These are phyloP conservation scores for Aspergillus pseudoterreus DNA, from an alignment of 2,329 filamentous ascomycete genomes.

Conservation along the genomic window DNA sequence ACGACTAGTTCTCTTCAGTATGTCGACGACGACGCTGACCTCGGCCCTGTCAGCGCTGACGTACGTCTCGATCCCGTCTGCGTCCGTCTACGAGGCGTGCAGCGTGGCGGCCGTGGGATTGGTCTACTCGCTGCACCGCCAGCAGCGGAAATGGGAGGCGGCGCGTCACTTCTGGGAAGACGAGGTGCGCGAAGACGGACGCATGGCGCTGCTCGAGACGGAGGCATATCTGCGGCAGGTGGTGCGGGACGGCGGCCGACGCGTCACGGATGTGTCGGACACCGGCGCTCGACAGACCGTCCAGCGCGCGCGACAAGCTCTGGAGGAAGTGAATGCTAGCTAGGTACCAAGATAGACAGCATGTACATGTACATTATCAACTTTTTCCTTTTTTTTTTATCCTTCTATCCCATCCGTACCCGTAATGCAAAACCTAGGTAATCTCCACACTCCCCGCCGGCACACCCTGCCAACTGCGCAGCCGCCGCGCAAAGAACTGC, in stretches of 20 bases:
- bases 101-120: constrained; percentile 58
- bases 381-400: not conserved
- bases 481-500: constrained; percentile 59
- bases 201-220: constrained; percentile 51
- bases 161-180: constrained; percentile 51
- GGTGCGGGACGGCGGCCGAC: constrained; percentile 43
- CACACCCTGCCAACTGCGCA: constrained; percentile 43
- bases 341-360: not conserved
- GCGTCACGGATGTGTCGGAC: constrained; percentile 35
- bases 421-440: constrained; percentile 9
- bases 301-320: constrained; percentile 43
- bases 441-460: constrained; percentile 45
- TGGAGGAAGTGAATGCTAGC: constrained; percentile 33
- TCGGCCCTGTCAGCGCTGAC: constrained; percentile 54
- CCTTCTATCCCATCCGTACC: not conserved
- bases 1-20: constrained; percentile 68
- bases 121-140: constrained; percentile 53
- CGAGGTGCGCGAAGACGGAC: constrained; percentile 55
- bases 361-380: constrained; percentile 5
- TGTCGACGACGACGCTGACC: constrained; percentile 66
- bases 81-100: constrained; percentile 55
- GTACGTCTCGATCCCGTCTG: constrained; percentile 51
- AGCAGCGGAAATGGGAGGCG: constrained; percentile 58
- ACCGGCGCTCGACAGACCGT: constrained; percentile 44
- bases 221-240: constrained; percentile 49